Evolutionary conservation across 1,284 basidiomycete species (phyloP).

Genomic region (Lignosus rhinocerotis): DNA sequence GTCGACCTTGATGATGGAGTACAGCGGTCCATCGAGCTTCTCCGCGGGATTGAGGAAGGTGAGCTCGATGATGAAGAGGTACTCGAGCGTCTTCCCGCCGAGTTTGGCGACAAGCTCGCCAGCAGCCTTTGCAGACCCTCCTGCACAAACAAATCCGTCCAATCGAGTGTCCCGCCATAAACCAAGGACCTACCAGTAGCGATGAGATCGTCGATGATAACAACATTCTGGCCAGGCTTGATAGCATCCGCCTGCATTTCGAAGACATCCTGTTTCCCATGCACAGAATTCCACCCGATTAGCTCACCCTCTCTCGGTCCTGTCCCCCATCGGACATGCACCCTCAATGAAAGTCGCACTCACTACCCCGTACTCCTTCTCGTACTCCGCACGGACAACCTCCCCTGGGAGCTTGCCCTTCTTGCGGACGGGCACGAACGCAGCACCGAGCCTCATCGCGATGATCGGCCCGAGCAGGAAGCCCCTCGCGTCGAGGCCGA

Average conservation of each 20-base stretch:
- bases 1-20: slow-evolving; percentile 80
- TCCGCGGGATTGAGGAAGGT: slow-evolving; percentile 79
- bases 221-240: slow-evolving; percentile 78
- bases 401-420: slow-evolving; percentile 91
- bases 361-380: slow-evolving; percentile 92
- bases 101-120: slow-evolving; percentile 86
- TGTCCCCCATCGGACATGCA: not conserved
- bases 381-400: slow-evolving; percentile 77
- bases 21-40: slow-evolving; percentile 85
- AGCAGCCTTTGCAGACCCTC: slow-evolving; percentile 93
- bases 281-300: not conserved
- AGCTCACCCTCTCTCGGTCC: not conserved
- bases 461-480: slow-evolving; percentile 95
- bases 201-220: slow-evolving; percentile 95
- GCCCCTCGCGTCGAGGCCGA: slow-evolving; percentile 95
- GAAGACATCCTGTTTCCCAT: slow-evolving; percentile 70
- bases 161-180: no score
- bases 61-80: slow-evolving; percentile 93
- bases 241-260: slow-evolving; percentile 95
- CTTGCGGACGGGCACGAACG: slow-evolving; percentile 97
- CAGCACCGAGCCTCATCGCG: slow-evolving; percentile 88
- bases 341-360: not conserved
- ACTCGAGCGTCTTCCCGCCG: slow-evolving; percentile 87
- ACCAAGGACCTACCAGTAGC: slow-evolving; percentile 73
- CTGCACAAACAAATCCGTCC: slow-evolving; percentile 38